phyloP scores from a whole-genome alignment of 176 grass and related monocot genomes.

The Aegilops sharonensis region DNA sequence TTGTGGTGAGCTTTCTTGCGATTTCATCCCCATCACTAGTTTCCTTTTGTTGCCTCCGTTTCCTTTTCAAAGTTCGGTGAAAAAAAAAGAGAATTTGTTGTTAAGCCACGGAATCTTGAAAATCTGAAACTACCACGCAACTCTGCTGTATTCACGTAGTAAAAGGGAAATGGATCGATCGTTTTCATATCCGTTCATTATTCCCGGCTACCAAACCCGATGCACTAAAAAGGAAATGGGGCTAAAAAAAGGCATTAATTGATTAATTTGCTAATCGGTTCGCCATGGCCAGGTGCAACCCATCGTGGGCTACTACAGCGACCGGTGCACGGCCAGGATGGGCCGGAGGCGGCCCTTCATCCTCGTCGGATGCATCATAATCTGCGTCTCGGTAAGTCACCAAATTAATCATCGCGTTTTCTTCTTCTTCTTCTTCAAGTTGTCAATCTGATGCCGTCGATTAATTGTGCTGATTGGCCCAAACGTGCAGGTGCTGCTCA shows the following conservation, averaged over 20 bases:
- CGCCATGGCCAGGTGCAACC: conserved; percentile 40
- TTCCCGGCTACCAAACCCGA: not conserved
- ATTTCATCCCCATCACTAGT: not conserved
- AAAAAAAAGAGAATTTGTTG: not conserved
- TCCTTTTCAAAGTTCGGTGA: not conserved
- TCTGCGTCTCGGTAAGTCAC: conserved; percentile 38
- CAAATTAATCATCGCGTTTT: too few species aligned
- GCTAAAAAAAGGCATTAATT: not conserved
- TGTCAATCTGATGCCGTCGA: not conserved
- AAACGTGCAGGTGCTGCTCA: conserved; percentile 32
- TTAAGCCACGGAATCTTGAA: not conserved
- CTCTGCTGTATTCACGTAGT: not conserved
- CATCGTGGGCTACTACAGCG: conserved; percentile 67
- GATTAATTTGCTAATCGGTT: not conserved
- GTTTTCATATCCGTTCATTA: too few species aligned
- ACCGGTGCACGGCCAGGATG: conserved; percentile 52
- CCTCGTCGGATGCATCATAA: conserved; percentile 62
- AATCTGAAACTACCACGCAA: not conserved
- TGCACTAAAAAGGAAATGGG: not conserved
- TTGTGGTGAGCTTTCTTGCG: conserved; percentile 35
- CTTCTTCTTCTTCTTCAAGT: too few species aligned
- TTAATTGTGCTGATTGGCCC: not conserved
- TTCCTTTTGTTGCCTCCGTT: not conserved
- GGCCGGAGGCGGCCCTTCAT: conserved; percentile 81
- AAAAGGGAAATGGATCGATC: not conserved